Base-by-base conservation (phyloP, 169 alveolate genomes). In the Plasmodium gaboni region DNA sequence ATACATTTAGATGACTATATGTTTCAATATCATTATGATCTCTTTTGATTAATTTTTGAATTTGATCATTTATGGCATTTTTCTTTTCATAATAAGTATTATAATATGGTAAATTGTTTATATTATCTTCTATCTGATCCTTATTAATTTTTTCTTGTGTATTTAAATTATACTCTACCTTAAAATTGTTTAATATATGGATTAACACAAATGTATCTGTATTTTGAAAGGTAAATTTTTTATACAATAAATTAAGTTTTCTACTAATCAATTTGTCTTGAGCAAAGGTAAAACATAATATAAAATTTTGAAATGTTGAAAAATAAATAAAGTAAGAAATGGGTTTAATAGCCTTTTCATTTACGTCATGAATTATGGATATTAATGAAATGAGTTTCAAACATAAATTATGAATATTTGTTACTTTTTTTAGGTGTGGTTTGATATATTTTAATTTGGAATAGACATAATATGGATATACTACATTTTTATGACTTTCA, bases 371-470 rank as follows among this genome's bases (percentile, higher is more conserved):
- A 63, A 78, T 59, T 8, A 78, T 78, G 26, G 89, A 78, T 24
- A 78, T 78, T 55, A 78, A 69, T 22, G 89, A 48, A 51, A 78
- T 78, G 0, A 78, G 64, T 78, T 78, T 78, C 13, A 78, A 69
- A 55, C 89, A 78, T 15, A 78, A 70, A 51, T 64, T 63, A 19
- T 78, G 69, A n/a, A 48, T 78, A 15, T 78, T 78, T 8, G 64
- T 78, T 24, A 78, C 89, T 65, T 78, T 78, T 32, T 78, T 78
- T 69, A 78, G 42, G 28, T 78, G 76, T 7, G 89, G 89, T 32
- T 78, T 78, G 38, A 78, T 17, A 19, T 78, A 78, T 59, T 65
- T 78, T 60, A 78, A 48, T 9, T 78, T 78, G 44, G 76, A 24
- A 22, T 64, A 6, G 1, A 78, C 32, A 78, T 78, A 78, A 42